Conservation (phyloP, 1,284 basidiomycete genomes). For the Malassezia yamatoensis region DNA sequence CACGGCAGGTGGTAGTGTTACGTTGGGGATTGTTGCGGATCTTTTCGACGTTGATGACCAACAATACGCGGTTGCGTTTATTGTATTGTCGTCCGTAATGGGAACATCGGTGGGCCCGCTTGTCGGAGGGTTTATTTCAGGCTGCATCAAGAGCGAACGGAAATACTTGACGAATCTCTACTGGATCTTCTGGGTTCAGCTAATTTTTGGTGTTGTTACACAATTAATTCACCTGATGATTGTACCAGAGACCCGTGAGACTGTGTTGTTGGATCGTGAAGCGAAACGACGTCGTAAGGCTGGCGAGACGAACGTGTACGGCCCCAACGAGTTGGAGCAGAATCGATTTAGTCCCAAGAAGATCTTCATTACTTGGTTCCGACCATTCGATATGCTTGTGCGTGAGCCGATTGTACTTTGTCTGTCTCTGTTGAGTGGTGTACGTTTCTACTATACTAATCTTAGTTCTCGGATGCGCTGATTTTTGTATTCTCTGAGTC, state of each 20-base stretch:
- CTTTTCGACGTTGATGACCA: slow-evolving; percentile 46
- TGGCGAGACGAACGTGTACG: slow-evolving; percentile 47
- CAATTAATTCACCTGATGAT: slow-evolving; percentile 49
- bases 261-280: slow-evolving; percentile 49
- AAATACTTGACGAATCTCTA: slow-evolving; percentile 9
- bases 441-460: neutral
- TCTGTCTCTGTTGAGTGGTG: slow-evolving; percentile 49
- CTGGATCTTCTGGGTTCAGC: slow-evolving; percentile 50
- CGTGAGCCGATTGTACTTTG: slow-evolving; percentile 51
- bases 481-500: slow-evolving; percentile 51
- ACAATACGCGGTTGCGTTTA: slow-evolving; percentile 43
- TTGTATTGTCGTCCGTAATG: slow-evolving; percentile 45
- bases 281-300: slow-evolving; percentile 47
- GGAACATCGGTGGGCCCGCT: slow-evolving; percentile 44
- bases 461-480: slow-evolving; percentile 45
- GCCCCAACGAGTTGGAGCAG: slow-evolving; percentile 48
- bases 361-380: slow-evolving; percentile 45
- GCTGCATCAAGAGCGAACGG: slow-evolving; percentile 10
- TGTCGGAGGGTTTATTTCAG: slow-evolving; percentile 34
- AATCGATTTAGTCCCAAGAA: slow-evolving; percentile 47
- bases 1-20: slow-evolving; percentile 50
- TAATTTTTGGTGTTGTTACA: slow-evolving; percentile 49
- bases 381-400: slow-evolving; percentile 48
- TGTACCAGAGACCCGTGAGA: slow-evolving; percentile 50
- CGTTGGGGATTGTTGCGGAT: slow-evolving; percentile 50